Evolutionary conservation across 2,329 filamentous ascomycete genomes (phyloP).

Genomic region (Exserohilum rostratum): DNA sequence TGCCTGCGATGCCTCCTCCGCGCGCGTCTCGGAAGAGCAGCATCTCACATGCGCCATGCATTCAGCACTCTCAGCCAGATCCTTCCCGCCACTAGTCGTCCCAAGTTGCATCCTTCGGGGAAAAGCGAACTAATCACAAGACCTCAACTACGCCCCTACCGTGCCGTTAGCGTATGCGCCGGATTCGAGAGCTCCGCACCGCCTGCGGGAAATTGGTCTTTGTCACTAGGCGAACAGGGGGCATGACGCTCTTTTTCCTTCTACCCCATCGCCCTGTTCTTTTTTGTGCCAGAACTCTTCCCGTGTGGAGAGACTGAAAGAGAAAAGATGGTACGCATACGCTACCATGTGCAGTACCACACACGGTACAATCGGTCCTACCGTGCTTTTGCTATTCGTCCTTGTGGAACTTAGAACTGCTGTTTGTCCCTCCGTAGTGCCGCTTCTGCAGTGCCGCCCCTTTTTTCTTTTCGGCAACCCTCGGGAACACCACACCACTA

Average conservation of each 20-base stretch:
- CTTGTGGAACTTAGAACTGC: not conserved
- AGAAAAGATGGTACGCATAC: not conserved
- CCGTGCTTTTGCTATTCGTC: not conserved
- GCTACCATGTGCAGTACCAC: not conserved
- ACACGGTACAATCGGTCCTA: not conserved
- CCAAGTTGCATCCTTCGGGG: constrained; percentile 3
- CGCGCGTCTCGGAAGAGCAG: not conserved
- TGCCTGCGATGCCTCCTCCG: not conserved
- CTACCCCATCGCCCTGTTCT: not conserved
- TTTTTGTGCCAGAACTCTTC: not conserved
- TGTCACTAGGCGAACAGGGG: not conserved
- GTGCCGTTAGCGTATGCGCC: constrained; percentile 6
- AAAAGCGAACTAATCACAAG: constrained; percentile 7
- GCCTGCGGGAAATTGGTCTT: constrained; percentile 6
- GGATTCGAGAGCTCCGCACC: constrained; percentile 5
- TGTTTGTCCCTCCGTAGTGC: not conserved
- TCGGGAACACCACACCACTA: not conserved
- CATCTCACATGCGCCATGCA: constrained; percentile 12
- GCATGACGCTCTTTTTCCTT: not conserved
- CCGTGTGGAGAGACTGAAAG: not conserved
- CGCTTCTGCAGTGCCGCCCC: not conserved
- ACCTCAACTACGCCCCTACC: constrained; percentile 5
- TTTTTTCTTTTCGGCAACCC: constrained; percentile 1
- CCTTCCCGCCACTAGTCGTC: constrained; percentile 7
- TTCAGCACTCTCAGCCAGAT: not conserved